phyloP scores from a whole-genome alignment of 495 filamentous ascomycete genomes.

The Sporormia fimetaria region DNA sequence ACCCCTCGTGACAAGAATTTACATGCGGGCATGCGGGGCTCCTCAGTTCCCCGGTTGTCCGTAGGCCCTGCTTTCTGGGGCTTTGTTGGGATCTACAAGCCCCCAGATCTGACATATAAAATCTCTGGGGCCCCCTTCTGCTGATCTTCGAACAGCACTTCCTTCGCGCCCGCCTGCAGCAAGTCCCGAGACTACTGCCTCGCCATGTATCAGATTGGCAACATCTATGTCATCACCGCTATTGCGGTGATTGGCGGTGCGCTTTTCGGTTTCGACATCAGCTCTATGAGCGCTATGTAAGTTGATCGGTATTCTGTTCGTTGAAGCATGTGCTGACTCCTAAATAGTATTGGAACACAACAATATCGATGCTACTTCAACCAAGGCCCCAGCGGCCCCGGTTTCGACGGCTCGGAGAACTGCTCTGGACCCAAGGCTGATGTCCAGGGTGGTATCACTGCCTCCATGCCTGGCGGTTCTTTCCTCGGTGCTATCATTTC shows the following conservation, averaged over 20 bases:
- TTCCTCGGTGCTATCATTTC: conserved; percentile 61
- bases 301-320: background rate
- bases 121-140: too few relatives aligned
- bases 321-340: background rate
- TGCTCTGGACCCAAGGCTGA: conserved; percentile 29
- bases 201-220: conserved; percentile 37
- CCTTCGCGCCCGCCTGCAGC: background rate
- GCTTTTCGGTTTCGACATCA: conserved; percentile 75
- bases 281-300: conserved; percentile 65
- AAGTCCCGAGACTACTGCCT: background rate
- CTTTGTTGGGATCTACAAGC: too few relatives aligned
- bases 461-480: conserved; percentile 62
- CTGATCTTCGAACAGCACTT: background rate
- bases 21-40: too few relatives aligned
- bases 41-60: too few relatives aligned
- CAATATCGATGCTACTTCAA: conserved; percentile 42
- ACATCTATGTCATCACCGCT: conserved; percentile 64
- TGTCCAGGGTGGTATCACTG: conserved; percentile 35
- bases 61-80: too few relatives aligned
- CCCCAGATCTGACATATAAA: too few relatives aligned
- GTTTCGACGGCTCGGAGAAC: conserved; percentile 3
- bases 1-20: too few relatives aligned
- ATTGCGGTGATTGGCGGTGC: conserved; percentile 66
- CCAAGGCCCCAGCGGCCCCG: conserved; percentile 42
- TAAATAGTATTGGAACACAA: conserved; percentile 38